phyloP scores from a whole-genome alignment of 805 yeast genomes.

The Ogataea paraovalis region DNA sequence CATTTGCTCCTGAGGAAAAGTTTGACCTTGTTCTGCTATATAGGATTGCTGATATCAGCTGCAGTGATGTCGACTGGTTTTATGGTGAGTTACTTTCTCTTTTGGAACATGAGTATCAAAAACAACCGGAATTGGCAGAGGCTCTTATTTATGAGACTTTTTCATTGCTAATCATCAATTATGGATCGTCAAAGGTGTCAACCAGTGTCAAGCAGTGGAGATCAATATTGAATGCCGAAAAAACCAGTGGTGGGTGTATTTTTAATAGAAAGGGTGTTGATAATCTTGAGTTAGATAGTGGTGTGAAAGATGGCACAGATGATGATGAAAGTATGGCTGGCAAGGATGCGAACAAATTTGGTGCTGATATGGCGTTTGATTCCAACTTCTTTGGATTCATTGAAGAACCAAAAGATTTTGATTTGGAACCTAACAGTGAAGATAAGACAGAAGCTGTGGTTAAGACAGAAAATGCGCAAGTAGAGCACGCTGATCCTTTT shows the following conservation, averaged over 20 bases:
- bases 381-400: slow-evolving; percentile 29
- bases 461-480: slow-evolving; percentile 2
- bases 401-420: slow-evolving; percentile 23
- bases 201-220: slow-evolving; percentile 22
- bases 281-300: slow-evolving; percentile 3
- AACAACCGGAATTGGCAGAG: slow-evolving; percentile 15
- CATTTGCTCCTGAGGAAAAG: slow-evolving; percentile 1
- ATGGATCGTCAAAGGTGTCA: slow-evolving; percentile 19
- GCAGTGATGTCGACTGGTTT: slow-evolving; percentile 21
- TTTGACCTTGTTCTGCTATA: slow-evolving; percentile 24
- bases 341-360: slow-evolving; percentile 8
- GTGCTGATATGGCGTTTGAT: slow-evolving; percentile 21
- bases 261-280: slow-evolving; percentile 19
- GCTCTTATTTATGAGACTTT: slow-evolving; percentile 21
- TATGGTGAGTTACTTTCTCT: slow-evolving; percentile 13
- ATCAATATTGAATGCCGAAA: slow-evolving; percentile 16
- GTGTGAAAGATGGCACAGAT: background rate
- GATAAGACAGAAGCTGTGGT: background rate
- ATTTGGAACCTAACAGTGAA: background rate
- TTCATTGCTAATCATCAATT: slow-evolving; percentile 21
- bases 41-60: slow-evolving; percentile 7
- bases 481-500: slow-evolving; percentile 10
- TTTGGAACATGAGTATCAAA: background rate
- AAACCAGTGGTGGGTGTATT: slow-evolving; percentile 9
- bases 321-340: background rate